Base-by-base conservation (phyloP, 345 rosid species). In the Arabidopsis suecica region DNA sequence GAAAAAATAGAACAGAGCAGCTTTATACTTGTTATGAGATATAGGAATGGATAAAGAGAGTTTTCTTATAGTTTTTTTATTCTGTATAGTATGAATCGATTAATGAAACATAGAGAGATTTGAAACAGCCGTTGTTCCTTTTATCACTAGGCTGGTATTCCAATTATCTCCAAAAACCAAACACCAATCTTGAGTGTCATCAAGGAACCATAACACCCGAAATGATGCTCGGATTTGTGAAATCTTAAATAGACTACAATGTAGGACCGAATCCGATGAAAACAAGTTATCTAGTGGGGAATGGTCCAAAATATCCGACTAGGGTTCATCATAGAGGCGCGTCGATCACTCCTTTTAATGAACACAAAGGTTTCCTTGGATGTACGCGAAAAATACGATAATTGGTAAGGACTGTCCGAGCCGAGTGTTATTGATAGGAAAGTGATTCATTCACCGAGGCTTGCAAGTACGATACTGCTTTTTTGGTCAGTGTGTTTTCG, bases 271-370 rank as follows among this genome's bases (percentile, higher is more conserved):
- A 91, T 77, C 97, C 96, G 7, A 82, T 82, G 90, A 81, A 84
- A 81, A 86, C 81, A 86, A 91, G 96, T 81, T 88, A 93, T 54
- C 50, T 89, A 45, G 97, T 87, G 1, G 96, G 97, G 2, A 85
- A 81, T 32, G 95, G 98, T 16, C 47, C 82, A 0, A 88, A 73
- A 8, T 89, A 82, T 75, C 97, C 95, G 4, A 65, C 41, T 30
- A 85, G 79, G 77, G 93, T 88, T 60, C 98, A 88, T 89, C 97
- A 91, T 66, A 71, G 97, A 61, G 97, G 96, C 1, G 94, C 97
- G 42, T 93, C 93, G 0, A 83, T 87, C 7, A 82, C 87, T 65
- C 85, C 97, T 9, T 86, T 83, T 36, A 86, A 88, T 51, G 93
- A 76, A 76, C 70, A 83, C 37, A 87, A 83, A 65, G 96, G 86